phyloP scores from a whole-genome alignment of 2,329 filamentous ascomycete genomes.

The Colletotrichum sp. region DNA sequence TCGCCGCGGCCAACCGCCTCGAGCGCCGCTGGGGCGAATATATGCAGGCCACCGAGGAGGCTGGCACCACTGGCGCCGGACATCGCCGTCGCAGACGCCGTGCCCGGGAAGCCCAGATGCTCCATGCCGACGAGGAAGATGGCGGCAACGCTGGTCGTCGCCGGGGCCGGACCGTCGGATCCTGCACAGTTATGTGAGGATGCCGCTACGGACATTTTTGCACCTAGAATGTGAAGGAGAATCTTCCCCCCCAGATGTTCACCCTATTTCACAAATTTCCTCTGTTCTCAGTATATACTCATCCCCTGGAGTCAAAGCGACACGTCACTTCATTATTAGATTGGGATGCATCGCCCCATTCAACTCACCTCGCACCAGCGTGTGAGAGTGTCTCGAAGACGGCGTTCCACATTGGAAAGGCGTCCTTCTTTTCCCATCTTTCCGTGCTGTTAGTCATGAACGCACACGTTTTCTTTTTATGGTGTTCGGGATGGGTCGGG shows the following conservation, averaged over 20 bases:
- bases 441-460: neutral
- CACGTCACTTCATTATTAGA: neutral
- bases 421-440: neutral
- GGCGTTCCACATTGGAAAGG: slow-evolving; percentile 13
- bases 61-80: slow-evolving; percentile 69
- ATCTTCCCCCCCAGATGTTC: neutral
- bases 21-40: slow-evolving; percentile 93
- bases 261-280: neutral
- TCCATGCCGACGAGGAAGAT: slow-evolving; percentile 83
- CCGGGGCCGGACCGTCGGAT: slow-evolving; percentile 67
- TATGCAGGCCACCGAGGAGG: slow-evolving; percentile 91
- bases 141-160: slow-evolving; percentile 62
- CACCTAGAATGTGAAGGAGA: neutral
- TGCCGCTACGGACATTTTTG: neutral
- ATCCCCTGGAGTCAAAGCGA: neutral
- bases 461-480: neutral
- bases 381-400: neutral
- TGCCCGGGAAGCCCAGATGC: slow-evolving; percentile 79
- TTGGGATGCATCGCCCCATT: neutral
- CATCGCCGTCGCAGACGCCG: slow-evolving; percentile 74
- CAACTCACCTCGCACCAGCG: neutral
- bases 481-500: neutral
- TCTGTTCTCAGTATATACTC: neutral
- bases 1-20: slow-evolving; percentile 75
- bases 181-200: slow-evolving; percentile 68